Evolutionary conservation across 1,284 basidiomycete genomes (phyloP), one percentile per base, ranked within the genome.

Genomic region (Stygiomarasmius scandens): DNA sequence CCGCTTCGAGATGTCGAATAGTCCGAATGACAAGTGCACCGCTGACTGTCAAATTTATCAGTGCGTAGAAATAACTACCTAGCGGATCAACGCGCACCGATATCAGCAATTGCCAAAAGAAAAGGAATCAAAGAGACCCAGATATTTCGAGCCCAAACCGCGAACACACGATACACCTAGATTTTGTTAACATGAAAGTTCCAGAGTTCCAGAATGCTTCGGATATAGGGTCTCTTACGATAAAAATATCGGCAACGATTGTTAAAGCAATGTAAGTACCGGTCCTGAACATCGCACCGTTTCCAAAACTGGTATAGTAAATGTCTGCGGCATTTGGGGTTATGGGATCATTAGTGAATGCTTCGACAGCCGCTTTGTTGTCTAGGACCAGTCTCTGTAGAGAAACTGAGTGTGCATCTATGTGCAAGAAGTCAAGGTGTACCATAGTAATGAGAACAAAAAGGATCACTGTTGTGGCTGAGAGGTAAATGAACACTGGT

Each of bases 371-470:
- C 14, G 49, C 54, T 16, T 50, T 50, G 43, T 55, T 59, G 41
- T 59, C 58, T 20, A 59, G 27, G 4, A 54, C 54, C 48, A 59
- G 50, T 27, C 58, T 55, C 58, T 59, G 24, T 23, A 9, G 2
- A 6, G 29, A 32, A 32, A 32, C n/a, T 19, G 24, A 25, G 10
- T 34, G 24, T 16, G 38, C 16, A n/a, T 25, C 12, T 23, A 20
- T 29, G 24, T 19, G n/a, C 23, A 27, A n/a, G 32, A 41, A 14
- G 4, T n/a, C 20, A 4, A 14, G 16, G 9, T 34, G 47, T 25
- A 55, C 58, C 53, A 59, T 50, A 14, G 58, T 59, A 27, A 59
- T 59, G 5, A 59, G 54, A 16, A 52, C 49, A 29, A 59, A 59
- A 8, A 59, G 53, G 3, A 47, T 22, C 16, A 49, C 23, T 5